phyloP scores from a whole-genome alignment of 192 early-diverging fungal genomes.

The Linnemannia elongata region DNA sequence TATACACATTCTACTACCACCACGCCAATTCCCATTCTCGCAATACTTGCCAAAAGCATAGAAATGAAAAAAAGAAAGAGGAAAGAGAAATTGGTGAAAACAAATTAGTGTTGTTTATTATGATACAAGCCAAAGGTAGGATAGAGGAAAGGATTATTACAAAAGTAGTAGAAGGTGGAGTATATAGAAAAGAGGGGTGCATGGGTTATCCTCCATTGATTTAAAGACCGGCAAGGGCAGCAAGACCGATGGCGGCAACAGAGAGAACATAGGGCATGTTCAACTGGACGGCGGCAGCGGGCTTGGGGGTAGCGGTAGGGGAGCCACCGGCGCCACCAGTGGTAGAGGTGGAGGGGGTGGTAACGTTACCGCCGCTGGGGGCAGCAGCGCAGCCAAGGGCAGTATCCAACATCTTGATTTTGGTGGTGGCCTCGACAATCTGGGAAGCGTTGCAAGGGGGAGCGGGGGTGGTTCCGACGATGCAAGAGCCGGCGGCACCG shows the following conservation, averaged over 20 bases:
- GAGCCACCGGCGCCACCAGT: not conserved
- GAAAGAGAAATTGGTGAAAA: not conserved
- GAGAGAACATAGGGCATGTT: constrained; percentile 48
- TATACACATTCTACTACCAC: not conserved
- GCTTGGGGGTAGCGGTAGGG: not conserved
- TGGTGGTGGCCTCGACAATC: not conserved
- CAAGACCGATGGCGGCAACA: constrained; percentile 47
- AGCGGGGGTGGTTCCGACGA: constrained; percentile 7
- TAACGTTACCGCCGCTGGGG: not conserved
- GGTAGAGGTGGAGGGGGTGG: not conserved
- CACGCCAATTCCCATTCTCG: not conserved
- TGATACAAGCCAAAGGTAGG: constrained; percentile 4
- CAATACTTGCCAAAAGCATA: not conserved
- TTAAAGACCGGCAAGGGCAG: constrained; percentile 52
- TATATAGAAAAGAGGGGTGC: not conserved
- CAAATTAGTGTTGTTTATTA: constrained; percentile 15
- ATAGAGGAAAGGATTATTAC: not conserved
- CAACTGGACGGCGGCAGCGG: constrained; percentile 9
- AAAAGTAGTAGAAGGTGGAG: not conserved
- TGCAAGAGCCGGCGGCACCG: constrained; percentile 30
- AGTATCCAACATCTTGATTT: not conserved
- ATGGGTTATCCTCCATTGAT: not conserved
- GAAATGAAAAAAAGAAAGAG: not conserved
- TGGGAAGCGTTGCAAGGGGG: constrained; percentile 31
- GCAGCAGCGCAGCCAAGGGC: constrained; percentile 18